Conservation (phyloP, 371 early-diverging fungal genomes). For the Choanephora cucurbitarum region DNA sequence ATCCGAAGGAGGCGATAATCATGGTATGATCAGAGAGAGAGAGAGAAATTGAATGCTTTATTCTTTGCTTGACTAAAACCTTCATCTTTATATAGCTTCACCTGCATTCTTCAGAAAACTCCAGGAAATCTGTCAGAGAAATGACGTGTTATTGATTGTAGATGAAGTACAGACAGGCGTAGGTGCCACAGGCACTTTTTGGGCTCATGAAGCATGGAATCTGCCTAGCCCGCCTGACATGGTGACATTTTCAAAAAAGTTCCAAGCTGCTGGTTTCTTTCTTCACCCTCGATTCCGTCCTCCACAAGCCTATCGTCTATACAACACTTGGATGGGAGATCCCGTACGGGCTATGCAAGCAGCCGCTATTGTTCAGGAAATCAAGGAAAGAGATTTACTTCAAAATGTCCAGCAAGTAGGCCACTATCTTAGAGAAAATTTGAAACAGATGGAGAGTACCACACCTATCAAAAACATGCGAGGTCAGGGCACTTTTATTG, state of each 20-base stretch:
- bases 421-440: slow-evolving; percentile 52
- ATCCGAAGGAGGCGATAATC: slow-evolving; percentile 85
- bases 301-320: slow-evolving; percentile 64
- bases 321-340: slow-evolving; percentile 81
- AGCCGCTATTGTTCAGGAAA: slow-evolving; percentile 64
- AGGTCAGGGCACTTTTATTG: slow-evolving; percentile 70
- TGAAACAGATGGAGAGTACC: slow-evolving; percentile 38
- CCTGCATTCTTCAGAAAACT: slow-evolving; percentile 66
- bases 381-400: slow-evolving; percentile 55
- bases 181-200: slow-evolving; percentile 81
- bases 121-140: slow-evolving; percentile 62
- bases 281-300: slow-evolving; percentile 58
- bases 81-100: slow-evolving; percentile 59
- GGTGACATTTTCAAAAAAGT: slow-evolving; percentile 79
- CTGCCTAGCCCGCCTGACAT: slow-evolving; percentile 71
- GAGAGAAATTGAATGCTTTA: no score
- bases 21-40: slow-evolving; percentile 39
- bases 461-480: slow-evolving; percentile 49
- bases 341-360: slow-evolving; percentile 70
- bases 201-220: slow-evolving; percentile 78
- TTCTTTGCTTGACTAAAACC: not conserved
- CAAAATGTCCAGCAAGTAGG: slow-evolving; percentile 61
- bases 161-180: slow-evolving; percentile 89
- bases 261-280: slow-evolving; percentile 79
- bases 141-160: slow-evolving; percentile 74